Percentiles rank a stretch among this genome's conserved stretches.
These are phyloP conservation scores for Crotalaria pallida DNA, from an alignment of 306 rosid species.

Conservation along the genomic window DNA sequence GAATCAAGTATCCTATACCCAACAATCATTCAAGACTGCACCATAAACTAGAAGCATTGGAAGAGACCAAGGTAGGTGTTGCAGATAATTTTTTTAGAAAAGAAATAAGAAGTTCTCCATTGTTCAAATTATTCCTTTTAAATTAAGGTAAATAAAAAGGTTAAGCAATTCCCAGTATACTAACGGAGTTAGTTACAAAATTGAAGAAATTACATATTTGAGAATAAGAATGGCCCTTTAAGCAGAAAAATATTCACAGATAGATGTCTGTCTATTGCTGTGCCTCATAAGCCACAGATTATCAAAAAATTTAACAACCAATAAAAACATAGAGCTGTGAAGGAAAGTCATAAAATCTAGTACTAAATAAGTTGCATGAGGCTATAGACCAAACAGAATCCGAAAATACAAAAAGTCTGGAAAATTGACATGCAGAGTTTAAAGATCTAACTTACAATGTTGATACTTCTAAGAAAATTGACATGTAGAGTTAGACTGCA, in stretches of 20 bases:
- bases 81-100: neutral
- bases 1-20: neutral
- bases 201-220: neutral
- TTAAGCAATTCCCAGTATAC: neutral
- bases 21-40: neutral
- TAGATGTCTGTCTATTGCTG: neutral
- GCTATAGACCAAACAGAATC: slow-evolving; percentile 14
- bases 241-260: neutral
- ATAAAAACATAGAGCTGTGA: slow-evolving; percentile 1
- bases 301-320: neutral
- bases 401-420: slow-evolving; percentile 3
- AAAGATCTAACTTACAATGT: slow-evolving; percentile 29
- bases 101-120: neutral
- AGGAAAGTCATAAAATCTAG: slow-evolving; percentile 9
- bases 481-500: slow-evolving; percentile 32
- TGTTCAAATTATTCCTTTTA: neutral
- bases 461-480: slow-evolving; percentile 11
- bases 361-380: slow-evolving; percentile 22
- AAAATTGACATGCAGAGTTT: slow-evolving; percentile 26
- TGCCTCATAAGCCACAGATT: neutral
- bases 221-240: neutral
- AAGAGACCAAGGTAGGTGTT: neutral
- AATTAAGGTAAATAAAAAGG: neutral
- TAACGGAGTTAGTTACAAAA: neutral
- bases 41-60: neutral